Conservation (phyloP, 176 grass and related monocot species). For the Microstegium vimineum region DNA sequence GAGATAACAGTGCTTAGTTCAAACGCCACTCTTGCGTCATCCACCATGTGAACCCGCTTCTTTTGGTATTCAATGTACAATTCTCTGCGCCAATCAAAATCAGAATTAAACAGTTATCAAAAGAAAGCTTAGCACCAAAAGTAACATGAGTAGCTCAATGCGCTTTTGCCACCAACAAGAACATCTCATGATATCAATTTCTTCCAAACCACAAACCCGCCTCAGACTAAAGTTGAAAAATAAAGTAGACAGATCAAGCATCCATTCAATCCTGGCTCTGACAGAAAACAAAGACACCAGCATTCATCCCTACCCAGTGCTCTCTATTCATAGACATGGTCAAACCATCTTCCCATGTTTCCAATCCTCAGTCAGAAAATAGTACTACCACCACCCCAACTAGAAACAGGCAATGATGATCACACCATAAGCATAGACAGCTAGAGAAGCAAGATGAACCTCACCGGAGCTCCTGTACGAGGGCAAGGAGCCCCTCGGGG, state of each 20-base stretch:
- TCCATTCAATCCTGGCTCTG: not conserved
- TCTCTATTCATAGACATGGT: not conserved
- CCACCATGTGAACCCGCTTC: conserved; percentile 52
- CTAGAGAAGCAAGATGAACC: not conserved
- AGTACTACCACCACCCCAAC: not conserved
- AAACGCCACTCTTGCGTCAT: conserved; percentile 83
- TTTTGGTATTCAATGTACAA: conserved; percentile 84
- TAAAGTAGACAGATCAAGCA: not conserved
- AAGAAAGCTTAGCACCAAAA: not conserved
- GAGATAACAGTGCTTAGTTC: conserved; percentile 88
- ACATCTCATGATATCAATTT: not conserved
- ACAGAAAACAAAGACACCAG: not conserved
- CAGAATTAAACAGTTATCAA: not conserved
- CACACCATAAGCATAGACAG: not conserved
- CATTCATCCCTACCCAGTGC: not conserved
- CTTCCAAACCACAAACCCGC: not conserved
- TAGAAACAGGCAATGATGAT: not conserved
- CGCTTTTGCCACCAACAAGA: not conserved
- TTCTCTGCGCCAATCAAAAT: conserved; percentile 38
- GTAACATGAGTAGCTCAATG: not conserved
- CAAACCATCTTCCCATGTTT: not conserved
- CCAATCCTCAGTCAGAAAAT: not conserved
- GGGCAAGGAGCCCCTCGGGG: conserved; percentile 40
- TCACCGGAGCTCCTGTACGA: conserved; percentile 72
- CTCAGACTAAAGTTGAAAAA: not conserved